These are phyloP conservation scores for Leccinum griseonigrum DNA, from an alignment of 1,284 basidiomycete species.

Conservation along the genomic window DNA sequence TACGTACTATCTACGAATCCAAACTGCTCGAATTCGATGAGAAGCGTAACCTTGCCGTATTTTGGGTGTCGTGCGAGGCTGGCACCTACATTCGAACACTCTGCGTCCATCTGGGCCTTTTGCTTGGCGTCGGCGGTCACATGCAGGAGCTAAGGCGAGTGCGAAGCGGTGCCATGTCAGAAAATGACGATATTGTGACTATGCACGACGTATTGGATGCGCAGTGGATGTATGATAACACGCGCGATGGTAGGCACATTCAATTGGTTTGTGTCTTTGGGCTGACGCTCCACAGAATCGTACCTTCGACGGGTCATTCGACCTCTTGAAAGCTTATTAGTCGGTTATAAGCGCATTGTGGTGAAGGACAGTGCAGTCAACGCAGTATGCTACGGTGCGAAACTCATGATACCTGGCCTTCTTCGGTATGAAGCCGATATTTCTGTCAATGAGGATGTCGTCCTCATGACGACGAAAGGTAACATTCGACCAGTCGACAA, in stretches of 20 bases:
- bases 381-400: conserved; percentile 99
- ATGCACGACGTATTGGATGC: conserved; percentile 99
- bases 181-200: conserved; percentile 98
- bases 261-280: neutral
- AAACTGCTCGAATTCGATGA: conserved; percentile 98
- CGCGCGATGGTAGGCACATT: conserved; percentile 77
- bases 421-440: conserved; percentile 98
- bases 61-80: conserved; percentile 99
- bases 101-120: conserved; percentile 94
- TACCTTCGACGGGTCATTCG: conserved; percentile 96
- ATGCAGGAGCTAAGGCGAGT: conserved; percentile 99
- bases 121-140: conserved; percentile 97
- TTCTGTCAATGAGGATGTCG: conserved; percentile 94
- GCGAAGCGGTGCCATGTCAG: conserved; percentile 92
- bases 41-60: conserved; percentile 94
- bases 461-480: conserved; percentile 99
- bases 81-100: conserved; percentile 98
- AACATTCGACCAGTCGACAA: conserved; percentile 3
- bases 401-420: conserved; percentile 99
- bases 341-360: conserved; percentile 98
- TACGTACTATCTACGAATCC: conserved; percentile 97
- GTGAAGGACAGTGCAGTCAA: conserved; percentile 99
- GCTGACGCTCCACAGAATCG: conserved; percentile 60
- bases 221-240: conserved; percentile 99
- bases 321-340: conserved; percentile 91